Evolutionary conservation across 2,329 filamentous ascomycete species (phyloP).

Genomic region (Scytalidium sp.): DNA sequence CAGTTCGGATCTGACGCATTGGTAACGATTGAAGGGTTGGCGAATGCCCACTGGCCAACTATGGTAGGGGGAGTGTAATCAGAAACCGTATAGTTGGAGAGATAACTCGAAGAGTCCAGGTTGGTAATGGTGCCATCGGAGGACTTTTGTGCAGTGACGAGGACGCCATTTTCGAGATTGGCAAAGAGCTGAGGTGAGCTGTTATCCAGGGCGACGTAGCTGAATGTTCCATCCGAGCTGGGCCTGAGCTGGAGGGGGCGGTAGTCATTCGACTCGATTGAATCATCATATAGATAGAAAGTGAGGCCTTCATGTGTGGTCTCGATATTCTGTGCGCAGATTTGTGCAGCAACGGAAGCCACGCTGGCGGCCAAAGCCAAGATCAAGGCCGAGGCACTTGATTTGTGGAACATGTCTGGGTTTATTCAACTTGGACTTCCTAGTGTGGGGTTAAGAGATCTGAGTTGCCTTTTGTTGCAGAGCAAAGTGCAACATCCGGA

Average conservation of each 20-base stretch:
- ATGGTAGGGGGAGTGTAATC: background rate
- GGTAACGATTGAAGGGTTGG: background rate
- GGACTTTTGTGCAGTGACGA: background rate
- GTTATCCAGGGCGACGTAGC: background rate
- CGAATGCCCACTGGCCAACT: background rate
- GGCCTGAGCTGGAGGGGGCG: background rate
- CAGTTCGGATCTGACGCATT: background rate
- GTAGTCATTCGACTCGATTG: background rate
- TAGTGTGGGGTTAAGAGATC: too few species aligned
- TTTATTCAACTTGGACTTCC: too few species aligned
- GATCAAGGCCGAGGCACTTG: background rate
- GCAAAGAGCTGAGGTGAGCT: background rate
- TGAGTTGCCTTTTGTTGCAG: too few species aligned
- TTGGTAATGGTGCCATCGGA: background rate
- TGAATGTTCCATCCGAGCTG: background rate
- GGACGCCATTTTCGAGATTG: background rate
- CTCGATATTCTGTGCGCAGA: background rate
- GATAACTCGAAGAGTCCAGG: background rate
- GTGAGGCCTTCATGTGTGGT: background rate
- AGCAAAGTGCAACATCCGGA: too few species aligned
- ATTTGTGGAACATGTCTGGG: background rate
- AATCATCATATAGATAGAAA: background rate
- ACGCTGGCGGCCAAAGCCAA: background rate
- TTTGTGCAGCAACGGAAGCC: background rate
- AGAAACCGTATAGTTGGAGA: background rate